These are phyloP conservation scores for Fusarium sp. DNA, from an alignment of 2,329 filamentous ascomycete genomes.

Conservation along the genomic window DNA sequence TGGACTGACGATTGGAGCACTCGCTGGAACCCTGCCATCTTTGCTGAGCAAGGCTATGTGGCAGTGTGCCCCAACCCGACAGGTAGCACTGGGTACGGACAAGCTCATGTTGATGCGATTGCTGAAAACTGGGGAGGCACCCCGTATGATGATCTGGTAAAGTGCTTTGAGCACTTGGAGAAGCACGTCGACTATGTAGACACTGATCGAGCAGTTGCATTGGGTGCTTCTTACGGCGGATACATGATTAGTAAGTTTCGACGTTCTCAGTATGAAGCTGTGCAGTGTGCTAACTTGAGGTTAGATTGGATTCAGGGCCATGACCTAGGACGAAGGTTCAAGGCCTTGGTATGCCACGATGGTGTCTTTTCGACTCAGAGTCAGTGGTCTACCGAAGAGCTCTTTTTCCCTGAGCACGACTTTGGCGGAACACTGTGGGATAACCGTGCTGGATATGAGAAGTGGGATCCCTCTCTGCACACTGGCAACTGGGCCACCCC, in stretches of 20 bases:
- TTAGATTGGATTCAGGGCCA: conserved; percentile 91
- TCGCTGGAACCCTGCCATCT: conserved; percentile 87
- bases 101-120: conserved; percentile 81
- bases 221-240: conserved; percentile 81
- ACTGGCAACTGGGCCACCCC: conserved; percentile 84
- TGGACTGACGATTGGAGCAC: conserved; percentile 83
- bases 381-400: conserved; percentile 73
- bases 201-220: conserved; percentile 74
- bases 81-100: conserved; percentile 84
- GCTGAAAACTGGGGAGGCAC: conserved; percentile 84
- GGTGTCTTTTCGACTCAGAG: conserved; percentile 81
- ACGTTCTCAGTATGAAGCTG: background rate
- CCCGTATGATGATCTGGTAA: conserved; percentile 85
- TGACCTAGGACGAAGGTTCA: conserved; percentile 83
- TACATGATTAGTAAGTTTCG: conserved; percentile 76
- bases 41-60: conserved; percentile 88
- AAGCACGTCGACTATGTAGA: conserved; percentile 76
- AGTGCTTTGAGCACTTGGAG: conserved; percentile 80
- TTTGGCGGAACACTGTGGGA: conserved; percentile 73
- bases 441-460: conserved; percentile 71
- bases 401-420: conserved; percentile 78
- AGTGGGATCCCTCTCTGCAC: conserved; percentile 75
- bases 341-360: conserved; percentile 88
- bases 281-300: conserved; percentile 46
- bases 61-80: conserved; percentile 86